Percentiles rank a stretch among this genome's conserved stretches.
Conservation (phyloP, 2,329 filamentous ascomycete genomes). For the Sclerotiophoma versabilis region DNA sequence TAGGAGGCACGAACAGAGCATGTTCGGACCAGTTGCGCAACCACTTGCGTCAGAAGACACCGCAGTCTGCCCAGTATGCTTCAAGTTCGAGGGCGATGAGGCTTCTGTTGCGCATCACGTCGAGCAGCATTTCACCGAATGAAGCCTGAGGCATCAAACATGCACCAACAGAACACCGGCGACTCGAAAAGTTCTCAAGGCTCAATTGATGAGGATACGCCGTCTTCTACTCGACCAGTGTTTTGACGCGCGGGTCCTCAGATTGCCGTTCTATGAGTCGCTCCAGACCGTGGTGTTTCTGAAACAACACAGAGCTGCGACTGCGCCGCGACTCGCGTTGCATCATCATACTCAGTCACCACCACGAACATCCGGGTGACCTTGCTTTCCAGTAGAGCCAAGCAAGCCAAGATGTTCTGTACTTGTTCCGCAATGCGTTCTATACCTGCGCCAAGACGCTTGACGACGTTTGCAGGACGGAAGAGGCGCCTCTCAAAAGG, state of each 20-base stretch:
- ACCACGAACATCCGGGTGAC: not conserved
- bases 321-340: conserved; percentile 13
- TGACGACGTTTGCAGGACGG: conserved; percentile 6
- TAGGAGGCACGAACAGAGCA: conserved; percentile 33
- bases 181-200: not conserved
- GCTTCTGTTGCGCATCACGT: conserved; percentile 73
- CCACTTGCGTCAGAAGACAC: conserved; percentile 20
- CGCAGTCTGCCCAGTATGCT: conserved; percentile 69
- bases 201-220: not conserved
- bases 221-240: not conserved
- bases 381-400: conserved; percentile 1
- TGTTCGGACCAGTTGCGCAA: conserved; percentile 37
- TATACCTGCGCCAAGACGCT: not conserved
- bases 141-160: not conserved
- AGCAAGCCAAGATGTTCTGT: conserved; percentile 21
- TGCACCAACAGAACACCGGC: not conserved
- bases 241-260: not conserved
- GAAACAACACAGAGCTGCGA: conserved; percentile 19
- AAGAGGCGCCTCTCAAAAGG: conserved; percentile 18
- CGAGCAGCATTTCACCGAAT: conserved; percentile 60
- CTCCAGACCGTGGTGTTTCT: conserved; percentile 2
- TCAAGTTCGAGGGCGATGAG: conserved; percentile 71
- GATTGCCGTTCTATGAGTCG: not conserved
- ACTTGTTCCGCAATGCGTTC: conserved; percentile 29
- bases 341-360: not conserved